Evolutionary conservation across 805 yeast species (phyloP), one percentile per base, ranked within the genome.

Genomic region (Blastobotrys peoriensis): DNA sequence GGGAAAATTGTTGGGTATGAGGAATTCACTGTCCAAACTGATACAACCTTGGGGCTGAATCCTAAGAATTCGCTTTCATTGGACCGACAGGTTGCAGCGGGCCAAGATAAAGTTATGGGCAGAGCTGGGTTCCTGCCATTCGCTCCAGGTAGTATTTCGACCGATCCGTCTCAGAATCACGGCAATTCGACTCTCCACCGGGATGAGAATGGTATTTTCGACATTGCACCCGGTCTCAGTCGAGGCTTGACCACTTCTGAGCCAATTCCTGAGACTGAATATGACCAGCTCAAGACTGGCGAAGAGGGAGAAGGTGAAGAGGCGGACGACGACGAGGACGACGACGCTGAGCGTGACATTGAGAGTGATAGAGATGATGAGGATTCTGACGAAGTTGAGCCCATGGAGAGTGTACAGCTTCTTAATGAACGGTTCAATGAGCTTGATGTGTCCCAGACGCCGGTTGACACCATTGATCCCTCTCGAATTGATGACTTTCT

Each of bases 111-210:
- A 1, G 65, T 86, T 2, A 68, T 72, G 38, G 98, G 98, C 0
- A 70, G 78, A 3, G 72, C 94, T 0, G 74, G 79, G 16, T 84
- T 75, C 55, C 65, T 91, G 56, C 98, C 98, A 0, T 93, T 93
- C 59, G 81, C 83, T 46, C 98, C 98, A 0, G 98, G 98, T 52
- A 97, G 98, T 2, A 56, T 65, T 52, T 55, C 48, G 33, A 59
- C 52, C 8, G 55, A 56, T 15, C 51, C 61, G 3, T 52, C 54
- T 4, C 49, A 55, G 8, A 45, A 45, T 3, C 28, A 27, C 6
- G 33, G 22, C 3, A 23, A 38, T 19, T 54, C 53, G 5, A 45
- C 45, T 17, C 34, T 84, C 38, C 93, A 83, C 55, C 74, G 81
- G 56, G 91, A 85, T 56, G 66, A 64, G 2, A 70, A 76, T 25